Percentiles rank a stretch among this genome's conserved stretches.
Conservation (phyloP, 2,329 filamentous ascomycete species). For the Pestalotiopsis sp. region DNA sequence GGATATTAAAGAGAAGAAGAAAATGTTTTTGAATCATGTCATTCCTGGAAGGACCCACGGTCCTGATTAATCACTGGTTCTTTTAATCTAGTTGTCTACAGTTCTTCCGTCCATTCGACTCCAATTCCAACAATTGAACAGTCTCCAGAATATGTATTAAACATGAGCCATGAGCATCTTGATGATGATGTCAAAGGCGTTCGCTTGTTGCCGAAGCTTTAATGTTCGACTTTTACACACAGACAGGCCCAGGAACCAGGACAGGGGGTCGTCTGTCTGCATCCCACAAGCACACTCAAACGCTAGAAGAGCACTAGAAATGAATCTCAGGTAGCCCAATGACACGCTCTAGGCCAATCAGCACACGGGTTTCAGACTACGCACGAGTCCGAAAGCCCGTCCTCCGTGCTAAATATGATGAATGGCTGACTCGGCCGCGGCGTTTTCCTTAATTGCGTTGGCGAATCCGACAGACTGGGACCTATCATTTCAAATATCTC, state of each 20-base stretch:
- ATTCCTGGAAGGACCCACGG: not conserved
- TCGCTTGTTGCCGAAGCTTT: not conserved
- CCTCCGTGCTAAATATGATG: not conserved
- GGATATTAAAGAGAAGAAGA: not conserved
- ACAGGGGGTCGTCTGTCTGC: not conserved
- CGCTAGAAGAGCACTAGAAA: not conserved
- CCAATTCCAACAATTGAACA: not conserved
- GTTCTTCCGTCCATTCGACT: not conserved
- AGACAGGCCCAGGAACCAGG: not conserved
- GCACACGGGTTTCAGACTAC: not conserved
- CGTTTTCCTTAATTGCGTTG: not conserved
- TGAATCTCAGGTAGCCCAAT: not conserved
- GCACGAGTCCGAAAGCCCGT: not conserved
- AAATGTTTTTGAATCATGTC: not conserved
- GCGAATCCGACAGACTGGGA: not conserved
- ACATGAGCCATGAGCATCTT: not conserved
- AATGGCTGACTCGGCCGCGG: not conserved
- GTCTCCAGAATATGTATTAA: no score
- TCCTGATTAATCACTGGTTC: not conserved
- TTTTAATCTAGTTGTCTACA: not conserved
- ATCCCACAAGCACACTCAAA: not conserved
- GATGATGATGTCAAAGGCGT: not conserved
- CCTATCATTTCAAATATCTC: not conserved
- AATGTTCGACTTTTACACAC: not conserved
- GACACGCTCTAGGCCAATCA: not conserved